These are phyloP conservation scores for Corallochytrium limacisporum DNA, from an alignment of 78 protist genomes.

Conservation along the genomic window DNA sequence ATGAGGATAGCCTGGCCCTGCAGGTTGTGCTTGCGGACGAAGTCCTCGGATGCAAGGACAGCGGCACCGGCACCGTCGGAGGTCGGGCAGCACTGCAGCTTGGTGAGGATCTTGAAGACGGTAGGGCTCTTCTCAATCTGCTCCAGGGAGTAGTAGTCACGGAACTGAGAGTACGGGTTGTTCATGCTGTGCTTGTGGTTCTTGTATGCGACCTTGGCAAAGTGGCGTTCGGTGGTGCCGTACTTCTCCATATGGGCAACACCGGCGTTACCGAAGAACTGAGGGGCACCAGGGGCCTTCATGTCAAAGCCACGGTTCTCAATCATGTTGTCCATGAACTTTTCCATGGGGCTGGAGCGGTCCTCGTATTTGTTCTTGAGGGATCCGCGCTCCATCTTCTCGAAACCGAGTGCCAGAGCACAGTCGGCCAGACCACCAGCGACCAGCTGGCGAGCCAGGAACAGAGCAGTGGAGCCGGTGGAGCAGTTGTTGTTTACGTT, in stretches of 20 bases:
- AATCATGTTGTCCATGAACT: background rate
- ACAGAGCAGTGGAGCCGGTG: constrained; percentile 23
- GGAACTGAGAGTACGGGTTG: constrained; percentile 35
- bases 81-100: constrained; percentile 28
- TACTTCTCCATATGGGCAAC: constrained; percentile 13
- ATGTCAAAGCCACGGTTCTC: background rate
- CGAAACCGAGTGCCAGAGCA: constrained; percentile 27
- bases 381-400: constrained; percentile 35
- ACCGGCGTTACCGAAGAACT: constrained; percentile 27
- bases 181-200: constrained; percentile 29
- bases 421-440: constrained; percentile 13
- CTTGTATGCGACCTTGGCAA: constrained; percentile 19
- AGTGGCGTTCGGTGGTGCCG: constrained; percentile 6
- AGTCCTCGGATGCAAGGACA: constrained; percentile 10
- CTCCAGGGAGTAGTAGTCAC: constrained; percentile 10
- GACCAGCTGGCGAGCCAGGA: constrained; percentile 6
- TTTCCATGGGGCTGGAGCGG: constrained; percentile 26
- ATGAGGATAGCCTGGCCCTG: constrained; percentile 20
- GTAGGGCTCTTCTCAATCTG: background rate
- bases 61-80: constrained; percentile 29
- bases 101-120: background rate
- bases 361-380: constrained; percentile 6
- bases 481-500: constrained; percentile 38
- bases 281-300: constrained; percentile 16
- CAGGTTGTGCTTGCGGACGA: constrained; percentile 9